phyloP scores from a whole-genome alignment of 23 red algal genomes.

The Cyanidiococcus yangmingshanensis region DNA sequence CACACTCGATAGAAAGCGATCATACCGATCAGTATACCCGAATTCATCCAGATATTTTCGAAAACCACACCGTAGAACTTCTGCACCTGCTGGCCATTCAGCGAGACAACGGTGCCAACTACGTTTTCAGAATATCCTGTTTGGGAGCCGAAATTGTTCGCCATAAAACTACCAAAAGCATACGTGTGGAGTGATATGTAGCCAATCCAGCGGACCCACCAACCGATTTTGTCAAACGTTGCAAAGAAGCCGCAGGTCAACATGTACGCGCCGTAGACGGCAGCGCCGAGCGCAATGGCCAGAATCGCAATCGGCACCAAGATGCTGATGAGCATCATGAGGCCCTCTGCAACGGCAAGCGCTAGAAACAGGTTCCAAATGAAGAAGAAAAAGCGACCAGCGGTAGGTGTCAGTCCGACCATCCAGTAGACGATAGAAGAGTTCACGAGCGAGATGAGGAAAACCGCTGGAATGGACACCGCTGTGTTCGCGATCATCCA shows the following conservation, averaged over 20 bases:
- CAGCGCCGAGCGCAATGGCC: slow-evolving; percentile 55
- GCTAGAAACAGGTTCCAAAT: slow-evolving; percentile 52
- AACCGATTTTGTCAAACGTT: slow-evolving; percentile 48
- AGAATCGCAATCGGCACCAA: slow-evolving; percentile 54
- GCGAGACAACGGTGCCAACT: slow-evolving; percentile 31
- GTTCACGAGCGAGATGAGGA: slow-evolving; percentile 50
- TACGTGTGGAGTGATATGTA: slow-evolving; percentile 42
- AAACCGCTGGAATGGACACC: slow-evolving; percentile 48
- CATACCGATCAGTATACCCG: slow-evolving; percentile 57
- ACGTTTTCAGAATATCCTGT: slow-evolving; percentile 34
- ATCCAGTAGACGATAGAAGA: slow-evolving; percentile 64
- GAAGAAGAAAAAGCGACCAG: slow-evolving; percentile 59
- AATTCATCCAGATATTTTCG: slow-evolving; percentile 42
- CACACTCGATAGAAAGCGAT: slow-evolving; percentile 53
- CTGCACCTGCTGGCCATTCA: slow-evolving; percentile 38
- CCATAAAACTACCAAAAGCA: slow-evolving; percentile 52
- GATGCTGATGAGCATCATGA: slow-evolving; percentile 75
- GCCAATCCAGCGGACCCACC: slow-evolving; percentile 60
- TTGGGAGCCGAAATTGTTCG: slow-evolving; percentile 53
- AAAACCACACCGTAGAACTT: slow-evolving; percentile 28
- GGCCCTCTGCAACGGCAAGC: slow-evolving; percentile 52
- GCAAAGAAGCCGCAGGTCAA: slow-evolving; percentile 58
- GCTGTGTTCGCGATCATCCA: slow-evolving; percentile 45
- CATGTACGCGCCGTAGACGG: slow-evolving; percentile 65
- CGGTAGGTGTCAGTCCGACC: slow-evolving; percentile 36